Percentiles rank a stretch among this genome's conserved stretches.
Evolutionary conservation across 2,329 filamentous ascomycete species (phyloP).

Genomic region (Aureobasidium musti): DNA sequence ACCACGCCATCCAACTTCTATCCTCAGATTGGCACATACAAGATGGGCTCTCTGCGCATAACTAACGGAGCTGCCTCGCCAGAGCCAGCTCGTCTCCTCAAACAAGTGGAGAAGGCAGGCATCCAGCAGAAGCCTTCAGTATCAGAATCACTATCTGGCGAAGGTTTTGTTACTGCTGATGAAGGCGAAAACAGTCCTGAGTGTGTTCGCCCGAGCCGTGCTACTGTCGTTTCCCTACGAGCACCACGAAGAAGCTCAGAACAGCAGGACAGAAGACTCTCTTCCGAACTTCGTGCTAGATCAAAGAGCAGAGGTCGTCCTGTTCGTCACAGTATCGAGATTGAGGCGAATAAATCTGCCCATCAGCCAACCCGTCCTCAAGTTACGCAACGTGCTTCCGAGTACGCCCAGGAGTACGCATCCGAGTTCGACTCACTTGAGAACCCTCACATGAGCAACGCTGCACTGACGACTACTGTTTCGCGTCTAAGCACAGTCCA

Average conservation of each 20-base stretch:
- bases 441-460: conserved; percentile 33
- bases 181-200: conserved; percentile 31
- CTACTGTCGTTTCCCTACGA: conserved; percentile 24
- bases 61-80: conserved; percentile 53
- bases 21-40: conserved; percentile 46
- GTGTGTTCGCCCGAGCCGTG: conserved; percentile 34
- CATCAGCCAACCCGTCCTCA: not conserved
- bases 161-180: conserved; percentile 22
- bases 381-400: conserved; percentile 10
- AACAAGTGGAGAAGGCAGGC: conserved; percentile 10
- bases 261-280: not conserved
- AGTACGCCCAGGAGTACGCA: conserved; percentile 35
- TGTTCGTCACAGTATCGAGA: not conserved
- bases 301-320: conserved; percentile 20
- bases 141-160: conserved; percentile 2
- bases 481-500: conserved; percentile 38
- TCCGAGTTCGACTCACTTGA: conserved; percentile 32
- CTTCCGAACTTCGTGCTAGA: conserved; percentile 1
- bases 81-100: conserved; percentile 42
- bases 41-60: conserved; percentile 49
- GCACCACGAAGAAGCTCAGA: conserved; percentile 10
- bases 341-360: not conserved
- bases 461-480: conserved; percentile 31
- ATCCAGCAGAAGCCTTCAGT: not conserved
- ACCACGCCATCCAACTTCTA: conserved; percentile 42